A percentile compares a stretch with the other conserved stretches of the same genome.
phyloP scores from a whole-genome alignment of 176 grass and related monocot species.

The Cenchrus fungigraminus region DNA sequence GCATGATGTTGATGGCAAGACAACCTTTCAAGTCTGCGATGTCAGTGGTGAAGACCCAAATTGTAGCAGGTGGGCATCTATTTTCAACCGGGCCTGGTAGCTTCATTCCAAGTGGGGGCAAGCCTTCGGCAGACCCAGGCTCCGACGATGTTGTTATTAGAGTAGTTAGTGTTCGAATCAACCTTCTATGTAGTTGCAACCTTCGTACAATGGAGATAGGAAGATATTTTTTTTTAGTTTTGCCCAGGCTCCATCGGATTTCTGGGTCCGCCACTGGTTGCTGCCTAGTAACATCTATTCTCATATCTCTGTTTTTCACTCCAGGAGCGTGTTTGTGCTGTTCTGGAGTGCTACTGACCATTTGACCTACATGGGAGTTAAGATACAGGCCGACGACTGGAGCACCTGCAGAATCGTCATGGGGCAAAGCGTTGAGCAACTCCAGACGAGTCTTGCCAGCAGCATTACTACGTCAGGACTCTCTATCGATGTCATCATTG shows the following conservation, averaged over 20 bases:
- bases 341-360: slow-evolving; percentile 45
- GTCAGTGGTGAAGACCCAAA: slow-evolving; percentile 53
- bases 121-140: no score
- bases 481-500: background rate
- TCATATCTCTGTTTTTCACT: background rate
- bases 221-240: no score
- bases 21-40: slow-evolving; percentile 43
- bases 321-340: slow-evolving; percentile 45
- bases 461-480: background rate
- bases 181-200: no score
- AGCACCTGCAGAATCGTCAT: slow-evolving; percentile 59
- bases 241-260: no score
- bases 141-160: no score
- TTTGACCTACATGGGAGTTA: slow-evolving; percentile 46
- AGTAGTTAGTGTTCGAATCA: no score
- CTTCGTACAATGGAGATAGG: no score
- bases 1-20: slow-evolving; percentile 41
- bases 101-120: background rate
- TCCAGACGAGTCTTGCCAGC: background rate
- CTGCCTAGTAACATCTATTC: background rate
- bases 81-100: background rate
- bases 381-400: slow-evolving; percentile 46
- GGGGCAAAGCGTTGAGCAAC: background rate
- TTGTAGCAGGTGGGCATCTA: slow-evolving; percentile 40
- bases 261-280: no score